Percentiles rank a stretch among this genome's conserved stretches.
Evolutionary conservation across 2,329 filamentous ascomycete genomes (phyloP).

Genomic region (Emergomyces orientalis): DNA sequence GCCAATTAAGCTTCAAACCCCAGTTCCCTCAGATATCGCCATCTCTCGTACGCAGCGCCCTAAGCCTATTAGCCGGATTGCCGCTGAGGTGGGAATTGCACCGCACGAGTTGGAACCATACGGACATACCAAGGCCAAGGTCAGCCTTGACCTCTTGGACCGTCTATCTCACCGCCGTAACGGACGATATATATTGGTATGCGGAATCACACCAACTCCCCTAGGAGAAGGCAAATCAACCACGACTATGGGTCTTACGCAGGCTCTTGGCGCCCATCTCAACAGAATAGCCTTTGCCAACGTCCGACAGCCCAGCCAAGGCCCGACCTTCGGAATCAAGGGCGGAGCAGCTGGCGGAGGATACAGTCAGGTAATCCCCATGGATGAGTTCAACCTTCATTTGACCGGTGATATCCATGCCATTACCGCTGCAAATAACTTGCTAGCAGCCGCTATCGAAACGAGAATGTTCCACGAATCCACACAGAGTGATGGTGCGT

Average conservation of each 20-base stretch:
- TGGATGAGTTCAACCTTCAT: conserved; percentile 99
- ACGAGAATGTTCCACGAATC: conserved; percentile 97
- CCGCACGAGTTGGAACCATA: conserved; percentile 89
- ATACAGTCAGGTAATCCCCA: conserved; percentile 98
- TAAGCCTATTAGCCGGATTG: conserved; percentile 81
- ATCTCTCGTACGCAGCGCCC: conserved; percentile 82
- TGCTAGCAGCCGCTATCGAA: conserved; percentile 91
- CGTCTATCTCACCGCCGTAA: conserved; percentile 78
- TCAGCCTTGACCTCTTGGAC: conserved; percentile 71
- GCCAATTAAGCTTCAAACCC: conserved; percentile 66
- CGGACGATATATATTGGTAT: conserved; percentile 84
- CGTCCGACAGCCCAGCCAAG: conserved; percentile 91
- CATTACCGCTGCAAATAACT: conserved; percentile 92
- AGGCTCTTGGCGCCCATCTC: conserved; percentile 83
- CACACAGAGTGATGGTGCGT: conserved; percentile 79
- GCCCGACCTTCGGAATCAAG: conserved; percentile 98
- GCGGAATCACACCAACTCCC: conserved; percentile 92
- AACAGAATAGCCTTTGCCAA: conserved; percentile 89
- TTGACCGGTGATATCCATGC: conserved; percentile 97
- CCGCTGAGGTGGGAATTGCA: conserved; percentile 77
- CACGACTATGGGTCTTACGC: conserved; percentile 89
- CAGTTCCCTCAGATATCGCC: conserved; percentile 92
- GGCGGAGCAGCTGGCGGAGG: conserved; percentile 93
- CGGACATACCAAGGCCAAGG: conserved; percentile 91
- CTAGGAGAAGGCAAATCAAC: conserved; percentile 97